Conservation (phyloP, 768 basidiomycete species). For the Lentinula sp. region DNA sequence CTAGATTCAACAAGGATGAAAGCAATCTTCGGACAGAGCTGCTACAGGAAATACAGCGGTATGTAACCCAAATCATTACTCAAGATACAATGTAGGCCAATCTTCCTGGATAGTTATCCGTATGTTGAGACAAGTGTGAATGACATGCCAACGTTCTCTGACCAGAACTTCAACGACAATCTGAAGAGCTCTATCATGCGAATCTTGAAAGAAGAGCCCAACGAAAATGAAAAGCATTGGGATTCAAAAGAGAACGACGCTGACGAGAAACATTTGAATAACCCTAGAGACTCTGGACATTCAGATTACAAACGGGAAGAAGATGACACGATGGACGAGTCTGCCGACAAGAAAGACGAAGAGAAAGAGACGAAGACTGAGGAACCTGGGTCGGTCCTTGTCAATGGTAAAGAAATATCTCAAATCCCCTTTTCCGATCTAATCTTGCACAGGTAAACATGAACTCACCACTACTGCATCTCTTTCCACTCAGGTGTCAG, state of each 20-base stretch:
- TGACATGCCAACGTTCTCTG: slow-evolving; percentile 42
- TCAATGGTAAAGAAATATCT: not conserved
- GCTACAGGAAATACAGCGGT: slow-evolving; percentile 71
- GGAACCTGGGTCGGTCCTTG: not conserved
- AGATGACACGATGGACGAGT: not conserved
- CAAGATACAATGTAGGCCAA: not conserved
- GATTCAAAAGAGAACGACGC: not conserved
- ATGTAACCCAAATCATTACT: slow-evolving; percentile 5
- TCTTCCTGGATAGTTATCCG: slow-evolving; percentile 45
- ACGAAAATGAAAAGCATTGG: not conserved
- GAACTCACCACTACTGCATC: not conserved
- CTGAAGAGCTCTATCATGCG: slow-evolving; percentile 37
- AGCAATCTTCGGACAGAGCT: slow-evolving; percentile 41
- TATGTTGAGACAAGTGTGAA: slow-evolving; percentile 58
- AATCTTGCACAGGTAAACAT: not conserved
- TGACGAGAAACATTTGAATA: not conserved
- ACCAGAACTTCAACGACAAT: slow-evolving; percentile 35
- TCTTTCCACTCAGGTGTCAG: not conserved
- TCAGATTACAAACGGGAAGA: not conserved
- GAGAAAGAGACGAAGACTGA: not conserved
- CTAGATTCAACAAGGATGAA: slow-evolving; percentile 35
- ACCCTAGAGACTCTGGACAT: not conserved
- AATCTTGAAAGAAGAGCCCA: slow-evolving; percentile 34
- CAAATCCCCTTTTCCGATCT: not conserved
- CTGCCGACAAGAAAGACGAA: not conserved